Conservation (phyloP, 805 yeast genomes). For the Metschnikowia continentalis region DNA sequence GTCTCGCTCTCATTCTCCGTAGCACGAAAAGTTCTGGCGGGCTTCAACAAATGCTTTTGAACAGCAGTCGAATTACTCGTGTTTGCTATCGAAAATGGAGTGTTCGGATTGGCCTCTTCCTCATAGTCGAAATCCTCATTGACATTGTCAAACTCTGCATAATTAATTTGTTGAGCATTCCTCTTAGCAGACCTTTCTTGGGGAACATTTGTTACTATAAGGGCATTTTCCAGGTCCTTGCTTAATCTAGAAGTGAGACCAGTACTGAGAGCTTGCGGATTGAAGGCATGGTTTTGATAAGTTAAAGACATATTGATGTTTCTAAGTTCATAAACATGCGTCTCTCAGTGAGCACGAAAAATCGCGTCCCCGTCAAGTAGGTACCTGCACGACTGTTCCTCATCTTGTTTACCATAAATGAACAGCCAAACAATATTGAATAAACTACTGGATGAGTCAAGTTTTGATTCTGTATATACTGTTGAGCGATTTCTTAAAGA, state of each 20-base stretch:
- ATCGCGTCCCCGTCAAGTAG: not conserved
- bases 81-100: conserved; percentile 16
- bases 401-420: not conserved
- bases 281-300: conserved; percentile 19
- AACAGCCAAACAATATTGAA: not conserved
- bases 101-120: conserved; percentile 17
- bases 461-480: not conserved
- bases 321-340: not conserved
- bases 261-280: conserved; percentile 79
- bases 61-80: conserved; percentile 33
- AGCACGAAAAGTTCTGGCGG: conserved; percentile 14
- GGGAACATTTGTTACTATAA: conserved; percentile 62
- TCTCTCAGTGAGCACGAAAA: not conserved
- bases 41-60: conserved; percentile 26
- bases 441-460: conserved; percentile 1
- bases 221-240: conserved; percentile 67
- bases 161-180: conserved; percentile 64
- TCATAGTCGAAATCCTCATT: conserved; percentile 44
- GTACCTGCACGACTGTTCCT: conserved; percentile 7
- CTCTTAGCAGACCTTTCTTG: conserved; percentile 78
- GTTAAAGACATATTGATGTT: conserved; percentile 12
- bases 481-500: not conserved
- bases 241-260: conserved; percentile 64
- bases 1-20: conserved; percentile 3
- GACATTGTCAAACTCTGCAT: conserved; percentile 73